phyloP scores from a whole-genome alignment of 352 stramenopile species.

The Phytophthora melonis region DNA sequence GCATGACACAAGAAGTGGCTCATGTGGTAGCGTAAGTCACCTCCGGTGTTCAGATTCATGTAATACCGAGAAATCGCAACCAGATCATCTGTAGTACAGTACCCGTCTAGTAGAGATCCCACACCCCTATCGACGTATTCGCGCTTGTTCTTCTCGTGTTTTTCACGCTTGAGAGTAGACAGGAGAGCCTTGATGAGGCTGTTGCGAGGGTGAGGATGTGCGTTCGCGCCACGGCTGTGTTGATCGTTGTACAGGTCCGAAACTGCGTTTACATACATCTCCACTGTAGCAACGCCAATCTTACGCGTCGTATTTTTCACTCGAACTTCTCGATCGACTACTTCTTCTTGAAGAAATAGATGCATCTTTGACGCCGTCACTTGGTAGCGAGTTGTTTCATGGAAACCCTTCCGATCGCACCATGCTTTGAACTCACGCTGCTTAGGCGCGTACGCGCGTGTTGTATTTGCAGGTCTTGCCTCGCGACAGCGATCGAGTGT shows the following conservation, averaged over 20 bases:
- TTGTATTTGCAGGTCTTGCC: background rate
- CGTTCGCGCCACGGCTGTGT: background rate
- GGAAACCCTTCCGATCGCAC: background rate
- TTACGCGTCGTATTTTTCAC: background rate
- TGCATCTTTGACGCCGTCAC: background rate
- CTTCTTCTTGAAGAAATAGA: background rate
- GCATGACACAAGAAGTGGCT: background rate
- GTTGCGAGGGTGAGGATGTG: background rate
- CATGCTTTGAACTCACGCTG: background rate
- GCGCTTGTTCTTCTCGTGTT: background rate
- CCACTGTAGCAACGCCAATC: background rate
- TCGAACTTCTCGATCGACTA: background rate
- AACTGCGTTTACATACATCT: background rate
- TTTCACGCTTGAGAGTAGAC: background rate
- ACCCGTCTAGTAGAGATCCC: background rate
- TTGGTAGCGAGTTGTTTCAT: slow-evolving; percentile 5
- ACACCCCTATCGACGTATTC: background rate
- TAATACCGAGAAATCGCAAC: background rate
- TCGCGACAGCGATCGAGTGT: background rate
- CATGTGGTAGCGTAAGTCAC: background rate
- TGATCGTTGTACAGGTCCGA: background rate
- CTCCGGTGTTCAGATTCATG: background rate
- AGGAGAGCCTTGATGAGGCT: background rate
- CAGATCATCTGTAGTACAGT: background rate
- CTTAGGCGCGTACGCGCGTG: background rate